phyloP scores from a whole-genome alignment of 768 basidiomycete species.

The Chalciporus chontae region DNA sequence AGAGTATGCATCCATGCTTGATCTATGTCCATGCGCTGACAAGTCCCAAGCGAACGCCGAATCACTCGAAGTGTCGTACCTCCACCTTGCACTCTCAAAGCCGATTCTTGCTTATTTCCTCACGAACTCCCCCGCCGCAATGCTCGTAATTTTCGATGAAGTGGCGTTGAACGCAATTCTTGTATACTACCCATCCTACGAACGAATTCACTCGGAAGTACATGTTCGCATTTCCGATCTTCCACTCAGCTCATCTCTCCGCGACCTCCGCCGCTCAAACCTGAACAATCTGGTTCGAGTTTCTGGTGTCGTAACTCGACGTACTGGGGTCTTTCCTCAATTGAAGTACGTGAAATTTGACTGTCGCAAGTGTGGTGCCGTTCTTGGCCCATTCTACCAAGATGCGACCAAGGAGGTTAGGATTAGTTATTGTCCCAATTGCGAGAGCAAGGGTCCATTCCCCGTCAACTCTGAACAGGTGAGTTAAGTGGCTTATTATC shows the following conservation, averaged over 20 bases:
- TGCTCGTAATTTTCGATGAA: slow-evolving; percentile 93
- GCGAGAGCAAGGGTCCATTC: slow-evolving; percentile 94
- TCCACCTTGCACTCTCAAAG: slow-evolving; percentile 90
- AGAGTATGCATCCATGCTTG: slow-evolving; percentile 55
- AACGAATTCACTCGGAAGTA: slow-evolving; percentile 95
- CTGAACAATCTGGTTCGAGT: slow-evolving; percentile 96
- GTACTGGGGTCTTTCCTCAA: slow-evolving; percentile 98
- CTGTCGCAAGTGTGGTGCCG: slow-evolving; percentile 90
- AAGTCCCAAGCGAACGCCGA: slow-evolving; percentile 79
- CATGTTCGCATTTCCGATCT: slow-evolving; percentile 96
- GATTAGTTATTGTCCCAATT: slow-evolving; percentile 92
- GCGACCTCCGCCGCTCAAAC: slow-evolving; percentile 88
- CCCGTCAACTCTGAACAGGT: slow-evolving; percentile 96
- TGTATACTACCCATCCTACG: slow-evolving; percentile 93
- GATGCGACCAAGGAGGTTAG: slow-evolving; percentile 92
- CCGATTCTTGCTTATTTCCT: slow-evolving; percentile 97
- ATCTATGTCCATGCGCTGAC: slow-evolving; percentile 12
- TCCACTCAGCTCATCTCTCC: slow-evolving; percentile 83
- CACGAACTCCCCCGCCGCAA: slow-evolving; percentile 88
- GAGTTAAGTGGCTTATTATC: slow-evolving; percentile 12
- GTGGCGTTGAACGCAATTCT: slow-evolving; percentile 93
- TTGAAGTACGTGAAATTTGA: slow-evolving; percentile 99
- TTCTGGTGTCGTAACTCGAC: slow-evolving; percentile 90
- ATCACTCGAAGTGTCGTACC: slow-evolving; percentile 94
- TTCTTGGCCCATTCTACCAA: slow-evolving; percentile 96